Evolutionary conservation across 495 filamentous ascomycete species (phyloP).

Genomic region (Aspergillus heteromorphus): DNA sequence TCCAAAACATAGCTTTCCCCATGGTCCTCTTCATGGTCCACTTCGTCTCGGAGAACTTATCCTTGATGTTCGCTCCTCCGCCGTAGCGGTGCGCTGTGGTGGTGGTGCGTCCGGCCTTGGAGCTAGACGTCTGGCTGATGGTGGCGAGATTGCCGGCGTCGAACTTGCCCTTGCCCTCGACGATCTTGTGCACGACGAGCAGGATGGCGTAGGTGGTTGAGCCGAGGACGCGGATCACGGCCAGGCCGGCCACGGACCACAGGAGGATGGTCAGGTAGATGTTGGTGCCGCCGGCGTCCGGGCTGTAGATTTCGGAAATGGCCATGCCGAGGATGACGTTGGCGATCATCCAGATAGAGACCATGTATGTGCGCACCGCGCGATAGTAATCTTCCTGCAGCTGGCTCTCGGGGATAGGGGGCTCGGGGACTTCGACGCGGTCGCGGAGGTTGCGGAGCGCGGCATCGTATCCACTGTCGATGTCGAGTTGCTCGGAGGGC

Average conservation of each 20-base stretch:
- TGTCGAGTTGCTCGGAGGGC: conserved; percentile 96
- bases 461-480: conserved; percentile 96
- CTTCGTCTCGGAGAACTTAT: conserved; percentile 31
- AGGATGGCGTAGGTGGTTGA: conserved; percentile 76
- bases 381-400: conserved; percentile 98
- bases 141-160: conserved; percentile 38
- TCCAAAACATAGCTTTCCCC: conserved; percentile 43
- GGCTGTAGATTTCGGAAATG: conserved; percentile 79
- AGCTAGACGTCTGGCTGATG: conserved; percentile 23
- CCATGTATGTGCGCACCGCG: conserved; percentile 96
- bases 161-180: conserved; percentile 75
- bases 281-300: conserved; percentile 64
- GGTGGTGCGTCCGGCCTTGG: conserved; percentile 13
- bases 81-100: conserved; percentile 28
- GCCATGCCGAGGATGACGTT: conserved; percentile 93
- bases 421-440: conserved; percentile 70
- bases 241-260: conserved; percentile 84
- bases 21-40: conserved; percentile 33
- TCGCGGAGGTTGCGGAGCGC: conserved; percentile 94
- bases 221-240: conserved; percentile 77
- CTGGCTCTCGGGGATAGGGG: conserved; percentile 64
- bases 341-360: conserved; percentile 88
- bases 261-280: conserved; percentile 90
- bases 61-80: conserved; percentile 30
- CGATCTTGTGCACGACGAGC: conserved; percentile 73